Percentiles rank a stretch among this genome's conserved stretches.
These are phyloP conservation scores for Geotrichum klebahnii DNA, from an alignment of 1,139 yeast genomes.

Conservation along the genomic window DNA sequence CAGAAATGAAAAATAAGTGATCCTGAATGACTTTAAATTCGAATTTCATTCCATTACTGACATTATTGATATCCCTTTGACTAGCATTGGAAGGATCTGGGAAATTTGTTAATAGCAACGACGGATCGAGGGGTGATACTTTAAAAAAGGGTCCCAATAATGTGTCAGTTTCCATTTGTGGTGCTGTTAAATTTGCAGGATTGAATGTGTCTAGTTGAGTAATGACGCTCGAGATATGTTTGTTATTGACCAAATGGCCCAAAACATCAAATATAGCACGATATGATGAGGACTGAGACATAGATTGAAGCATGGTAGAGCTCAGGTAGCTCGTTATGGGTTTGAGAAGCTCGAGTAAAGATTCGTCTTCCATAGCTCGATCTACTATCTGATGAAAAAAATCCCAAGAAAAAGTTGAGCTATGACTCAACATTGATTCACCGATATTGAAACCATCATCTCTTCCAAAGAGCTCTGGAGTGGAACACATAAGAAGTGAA, in stretches of 20 bases:
- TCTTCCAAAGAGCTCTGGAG: slow-evolving; percentile 15
- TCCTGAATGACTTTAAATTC: slow-evolving; percentile 25
- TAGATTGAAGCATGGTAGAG: slow-evolving; percentile 23
- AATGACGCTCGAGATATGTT: slow-evolving; percentile 59
- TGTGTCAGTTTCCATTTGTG: slow-evolving; percentile 57
- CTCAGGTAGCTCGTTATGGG: slow-evolving; percentile 39
- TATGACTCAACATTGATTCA: not conserved
- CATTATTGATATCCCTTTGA: slow-evolving; percentile 6
- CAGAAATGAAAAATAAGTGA: slow-evolving; percentile 58
- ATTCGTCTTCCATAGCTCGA: slow-evolving; percentile 63
- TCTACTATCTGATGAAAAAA: slow-evolving; percentile 35
- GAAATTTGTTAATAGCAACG: slow-evolving; percentile 28
- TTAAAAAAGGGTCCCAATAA: slow-evolving; percentile 73
- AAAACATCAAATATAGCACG: slow-evolving; percentile 51
- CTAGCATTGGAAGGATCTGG: slow-evolving; percentile 8
- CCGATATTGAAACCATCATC: not conserved
- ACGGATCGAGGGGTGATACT: slow-evolving; percentile 60
- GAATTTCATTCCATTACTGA: slow-evolving; percentile 6
- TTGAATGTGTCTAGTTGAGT: slow-evolving; percentile 53
- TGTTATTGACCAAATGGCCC: slow-evolving; percentile 58
- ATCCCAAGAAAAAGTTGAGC: slow-evolving; percentile 14
- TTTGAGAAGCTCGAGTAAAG: slow-evolving; percentile 56
- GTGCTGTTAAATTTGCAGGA: slow-evolving; percentile 42
- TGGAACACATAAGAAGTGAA: slow-evolving; percentile 1
- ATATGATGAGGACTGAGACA: slow-evolving; percentile 40